phyloP scores from a whole-genome alignment of 306 rosid genomes.

The Begonia loranthoides region DNA sequence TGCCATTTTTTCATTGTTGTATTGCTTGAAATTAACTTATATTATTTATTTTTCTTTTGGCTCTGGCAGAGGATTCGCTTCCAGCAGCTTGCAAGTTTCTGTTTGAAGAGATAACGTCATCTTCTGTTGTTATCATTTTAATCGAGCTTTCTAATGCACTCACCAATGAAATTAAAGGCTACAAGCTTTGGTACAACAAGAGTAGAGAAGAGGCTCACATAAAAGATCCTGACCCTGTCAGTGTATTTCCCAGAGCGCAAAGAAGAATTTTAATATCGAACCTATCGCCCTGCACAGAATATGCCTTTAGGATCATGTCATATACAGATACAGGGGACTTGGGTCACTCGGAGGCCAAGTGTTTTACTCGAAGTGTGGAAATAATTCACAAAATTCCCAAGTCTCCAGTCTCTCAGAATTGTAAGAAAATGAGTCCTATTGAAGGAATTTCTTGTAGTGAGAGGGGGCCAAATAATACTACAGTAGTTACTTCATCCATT shows the following conservation, averaged over 20 bases:
- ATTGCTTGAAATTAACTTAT: conserved; percentile 13
- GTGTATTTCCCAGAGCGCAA: conserved; percentile 73
- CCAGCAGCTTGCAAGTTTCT: conserved; percentile 98
- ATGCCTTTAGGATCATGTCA: conserved; percentile 75
- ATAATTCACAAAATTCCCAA: conserved; percentile 42
- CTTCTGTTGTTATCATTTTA: conserved; percentile 72
- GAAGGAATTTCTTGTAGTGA: conserved; percentile 44
- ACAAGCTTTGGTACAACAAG: conserved; percentile 91
- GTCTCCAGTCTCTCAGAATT: conserved; percentile 20
- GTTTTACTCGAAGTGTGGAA: conserved; percentile 91
- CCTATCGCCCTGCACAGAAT: conserved; percentile 85
- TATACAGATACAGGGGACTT: conserved; percentile 58
- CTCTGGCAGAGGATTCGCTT: conserved; percentile 75
- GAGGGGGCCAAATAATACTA: conserved; percentile 32
- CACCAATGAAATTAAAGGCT: conserved; percentile 53
- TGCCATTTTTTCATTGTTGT: conserved; percentile 4
- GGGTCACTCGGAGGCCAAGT: conserved; percentile 96
- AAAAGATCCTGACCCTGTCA: conserved; percentile 77
- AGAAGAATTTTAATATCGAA: conserved; percentile 80
- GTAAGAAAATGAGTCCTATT: conserved; percentile 29
- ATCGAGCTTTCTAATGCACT: conserved; percentile 54
- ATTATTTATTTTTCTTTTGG: conserved; percentile 11
- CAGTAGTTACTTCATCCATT: conserved; percentile 29
- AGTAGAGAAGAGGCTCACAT: conserved; percentile 50
- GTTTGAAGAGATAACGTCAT: conserved; percentile 72